These are phyloP conservation scores for Podaxis pistillaris DNA, from an alignment of 768 basidiomycete species.

Conservation along the genomic window DNA sequence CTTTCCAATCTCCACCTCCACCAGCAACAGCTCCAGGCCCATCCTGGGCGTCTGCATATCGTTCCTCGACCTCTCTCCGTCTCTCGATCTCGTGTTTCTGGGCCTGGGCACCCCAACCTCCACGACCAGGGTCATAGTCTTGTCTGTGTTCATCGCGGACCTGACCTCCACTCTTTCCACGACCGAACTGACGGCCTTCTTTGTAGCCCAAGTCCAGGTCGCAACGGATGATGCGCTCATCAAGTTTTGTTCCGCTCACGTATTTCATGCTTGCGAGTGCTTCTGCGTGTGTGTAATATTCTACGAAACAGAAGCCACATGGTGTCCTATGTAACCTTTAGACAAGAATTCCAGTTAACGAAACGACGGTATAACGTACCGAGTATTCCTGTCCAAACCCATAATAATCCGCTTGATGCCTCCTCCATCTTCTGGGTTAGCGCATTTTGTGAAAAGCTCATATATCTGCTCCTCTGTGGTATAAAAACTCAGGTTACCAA, in stretches of 20 bases:
- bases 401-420: constrained; percentile 94
- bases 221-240: constrained; percentile 97
- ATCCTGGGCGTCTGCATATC: constrained; percentile 79
- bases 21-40: constrained; percentile 79
- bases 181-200: constrained; percentile 95
- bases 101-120: constrained; percentile 90
- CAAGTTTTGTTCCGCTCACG: constrained; percentile 96
- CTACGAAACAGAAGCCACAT: constrained; percentile 94
- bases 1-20: constrained; percentile 87
- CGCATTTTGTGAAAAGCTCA: constrained; percentile 89
- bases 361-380: constrained; percentile 40
- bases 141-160: constrained; percentile 95
- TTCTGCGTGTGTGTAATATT: constrained; percentile 93
- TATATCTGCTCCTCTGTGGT: constrained; percentile 97
- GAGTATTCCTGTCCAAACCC: constrained; percentile 88
- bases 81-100: constrained; percentile 73
- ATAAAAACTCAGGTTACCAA: constrained; percentile 92
- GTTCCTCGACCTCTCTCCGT: constrained; percentile 79
- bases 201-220: constrained; percentile 96
- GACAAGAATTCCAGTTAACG: constrained; percentile 4
- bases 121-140: constrained; percentile 95
- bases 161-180: constrained; percentile 97
- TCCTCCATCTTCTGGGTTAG: constrained; percentile 81
- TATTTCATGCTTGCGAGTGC: constrained; percentile 92
- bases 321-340: constrained; percentile 61